A percentile compares a stretch with the other conserved stretches of the same genome.
These are phyloP conservation scores for Balakata baccata DNA, from an alignment of 345 rosid genomes.

Conservation along the genomic window DNA sequence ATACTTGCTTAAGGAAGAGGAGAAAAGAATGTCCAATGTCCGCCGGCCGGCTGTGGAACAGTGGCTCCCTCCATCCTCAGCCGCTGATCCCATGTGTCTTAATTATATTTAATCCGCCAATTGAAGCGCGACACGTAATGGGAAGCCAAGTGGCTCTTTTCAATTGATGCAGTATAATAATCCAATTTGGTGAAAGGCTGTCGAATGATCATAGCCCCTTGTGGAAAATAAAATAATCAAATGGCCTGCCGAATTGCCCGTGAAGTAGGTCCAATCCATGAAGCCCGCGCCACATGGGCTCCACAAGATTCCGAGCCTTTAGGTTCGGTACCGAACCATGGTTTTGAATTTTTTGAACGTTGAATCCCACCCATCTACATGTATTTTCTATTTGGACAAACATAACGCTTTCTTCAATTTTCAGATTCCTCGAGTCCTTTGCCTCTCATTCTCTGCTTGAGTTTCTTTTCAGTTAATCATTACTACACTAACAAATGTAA, in stretches of 20 bases:
- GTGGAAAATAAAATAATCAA: not conserved
- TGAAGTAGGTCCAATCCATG: conserved; percentile 47
- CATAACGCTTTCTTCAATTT: not conserved
- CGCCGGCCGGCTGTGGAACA: not conserved
- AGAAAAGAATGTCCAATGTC: not conserved
- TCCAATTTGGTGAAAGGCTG: not conserved
- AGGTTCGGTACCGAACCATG: conserved; percentile 37
- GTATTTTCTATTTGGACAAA: not conserved
- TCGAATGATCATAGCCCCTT: not conserved
- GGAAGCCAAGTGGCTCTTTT: not conserved
- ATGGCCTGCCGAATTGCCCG: conserved; percentile 28
- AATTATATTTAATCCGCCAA: not conserved
- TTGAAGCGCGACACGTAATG: not conserved
- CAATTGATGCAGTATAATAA: not conserved
- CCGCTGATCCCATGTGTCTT: not conserved
- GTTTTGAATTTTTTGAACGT: conserved; percentile 55
- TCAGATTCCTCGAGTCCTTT: too few species aligned
- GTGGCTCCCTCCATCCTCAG: not conserved
- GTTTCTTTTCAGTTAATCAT: too few species aligned
- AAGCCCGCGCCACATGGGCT: conserved; percentile 40
- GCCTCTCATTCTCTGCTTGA: too few species aligned
- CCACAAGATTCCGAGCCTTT: conserved; percentile 27
- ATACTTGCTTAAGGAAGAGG: not conserved
- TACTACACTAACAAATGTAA: too few species aligned
- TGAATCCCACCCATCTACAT: conserved; percentile 26